Base-by-base conservation (phyloP, 805 yeast species). In the Kuraishia molischiana region DNA sequence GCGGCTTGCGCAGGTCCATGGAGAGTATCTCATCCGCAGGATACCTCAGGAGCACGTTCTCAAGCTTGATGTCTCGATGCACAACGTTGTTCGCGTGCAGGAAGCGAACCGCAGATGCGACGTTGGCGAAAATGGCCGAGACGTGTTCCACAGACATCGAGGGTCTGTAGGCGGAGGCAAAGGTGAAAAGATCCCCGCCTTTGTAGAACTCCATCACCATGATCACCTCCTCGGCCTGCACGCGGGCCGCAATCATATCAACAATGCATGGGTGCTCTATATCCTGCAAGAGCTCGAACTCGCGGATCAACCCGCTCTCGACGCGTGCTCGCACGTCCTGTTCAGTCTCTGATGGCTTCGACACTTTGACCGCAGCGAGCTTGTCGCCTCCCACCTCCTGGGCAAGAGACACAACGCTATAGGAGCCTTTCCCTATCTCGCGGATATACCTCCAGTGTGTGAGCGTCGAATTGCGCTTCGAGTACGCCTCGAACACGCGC, bases 1-100 rank as follows among this genome's bases (percentile, higher is more conserved):
- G 42, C 36, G 44, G 19, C 36, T 33, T 48, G 3, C 48, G 47
- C 31, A 37, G 39, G 24, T 29, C 35, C 30, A 60, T 32, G 4
- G 18, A 33, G 11, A 53, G 40, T 17, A 69, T 39, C 20, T 61
- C 64, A 1, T 56, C 57, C 3, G 62, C 51, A 0, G 65, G 50
- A 31, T 60, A 50, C 8, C 53, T 59, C 15, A 69, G 51, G n/a
- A 86, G 57, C 2, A 86, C 66, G 49, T 87, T 92, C 50, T 92
- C 98, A 33, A 90, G 65, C 61, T 92, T 92, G 47, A 92, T 72
- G 52, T 92, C 98, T 41, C 97, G 75, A 58, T 92, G 98, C 6
- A 89, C 85, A 20, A 89, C 74, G 42, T 71, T 58, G 39, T 72
- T 61, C 3, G 54, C 49, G 55, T 92, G 98, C 38, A 90, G 60